Base-by-base conservation (phyloP, 345 rosid species). In the Conringia planisiliqua region DNA sequence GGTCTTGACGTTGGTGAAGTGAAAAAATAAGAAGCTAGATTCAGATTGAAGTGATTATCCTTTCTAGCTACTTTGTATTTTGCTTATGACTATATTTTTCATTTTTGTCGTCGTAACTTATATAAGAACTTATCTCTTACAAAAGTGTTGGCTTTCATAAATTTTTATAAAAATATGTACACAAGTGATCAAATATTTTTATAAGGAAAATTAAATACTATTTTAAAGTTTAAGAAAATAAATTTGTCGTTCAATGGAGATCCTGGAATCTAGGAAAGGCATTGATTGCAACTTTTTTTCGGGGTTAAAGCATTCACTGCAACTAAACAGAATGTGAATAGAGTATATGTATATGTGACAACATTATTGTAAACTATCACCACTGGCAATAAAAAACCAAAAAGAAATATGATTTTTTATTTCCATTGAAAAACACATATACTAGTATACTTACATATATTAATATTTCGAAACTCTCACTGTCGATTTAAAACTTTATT, bases 211-310 rank as follows among this genome's bases (percentile, higher is more conserved):
- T 55, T 27, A 30, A 55, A 7, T 56, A 29, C 36, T 16, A 29
- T 59, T 12, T 3, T 12, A 51, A 52, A 14, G n/a, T 17, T 33
- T 43, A 2, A 62, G 67, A 61, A 61, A 50, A 72, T 29, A 27
- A 29, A 29, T 29, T 62, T 63, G 63, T 63, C 62, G 57, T 56
- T 55, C 38, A 64, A 11, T 57, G 32, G 56, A 64, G 77, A 64
- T 64, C 71, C 77, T 32, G 58, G 65, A 73, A 64, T 73, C 71
- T 14, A 64, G 71, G 64, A 64, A 64, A 64, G 42, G 16, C 77
- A 72, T 63, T 62, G 22, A 36, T 2, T 8, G 38, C 38, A 35
- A 35, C 10, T 7, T 7, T 7, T 0, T 7, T 35, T 35, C 8
- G 35, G 35, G 38, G 38, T 35, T 35, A 73, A 64, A 54, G 16